Evolutionary conservation across 345 rosid genomes (phyloP), one percentile per base, ranked within the genome.

Genomic region (Limnanthes douglasii): DNA sequence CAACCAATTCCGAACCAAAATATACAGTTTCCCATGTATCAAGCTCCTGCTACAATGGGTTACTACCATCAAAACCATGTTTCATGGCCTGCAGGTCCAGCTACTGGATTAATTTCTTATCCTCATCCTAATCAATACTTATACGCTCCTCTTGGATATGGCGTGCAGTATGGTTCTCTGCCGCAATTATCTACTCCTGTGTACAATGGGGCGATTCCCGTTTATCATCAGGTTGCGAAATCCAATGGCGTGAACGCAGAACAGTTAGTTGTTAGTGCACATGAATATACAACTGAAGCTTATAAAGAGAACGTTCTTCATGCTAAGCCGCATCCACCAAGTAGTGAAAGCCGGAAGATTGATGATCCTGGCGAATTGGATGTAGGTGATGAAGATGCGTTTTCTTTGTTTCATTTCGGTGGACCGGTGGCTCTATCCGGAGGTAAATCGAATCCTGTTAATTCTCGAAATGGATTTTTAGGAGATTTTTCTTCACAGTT

Each of bases 321-420:
- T 18, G 41, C 57, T 11, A 35, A 34, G 34, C 32, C 41, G 39
- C 56, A 48, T 50, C 50, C 52, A 11, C 36, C 59, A 43, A 52
- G 36, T 12, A 53, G 42, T 8, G 60, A 58, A 46, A 50, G 57
- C 40, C 50, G 18, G 42, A 61, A 53, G 45, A 43, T 22, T n/a
- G 65, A 56, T 32, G 33, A 30, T 6, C 1, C 9, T 30, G 33
- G 12, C 8, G 46, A 37, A 39, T 34, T 31, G 21, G 24, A 21
- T 33, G 20, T 6, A 0, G 14, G 62, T 39, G 50, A 44, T 9
- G 45, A 59, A 24, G 15, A 60, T 8, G 50, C 63, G 56, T 90
- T 90, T 62, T 90, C 98, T 42, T 53, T 84, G 52, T 90, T 84
- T 56, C 98, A 90, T 59, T 84, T 59, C 40, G 94, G 85, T 22